Evolutionary conservation across 1,284 basidiomycete species (phyloP), one percentile per base, ranked within the genome.

Genomic region (Pisolithus thermaeus): DNA sequence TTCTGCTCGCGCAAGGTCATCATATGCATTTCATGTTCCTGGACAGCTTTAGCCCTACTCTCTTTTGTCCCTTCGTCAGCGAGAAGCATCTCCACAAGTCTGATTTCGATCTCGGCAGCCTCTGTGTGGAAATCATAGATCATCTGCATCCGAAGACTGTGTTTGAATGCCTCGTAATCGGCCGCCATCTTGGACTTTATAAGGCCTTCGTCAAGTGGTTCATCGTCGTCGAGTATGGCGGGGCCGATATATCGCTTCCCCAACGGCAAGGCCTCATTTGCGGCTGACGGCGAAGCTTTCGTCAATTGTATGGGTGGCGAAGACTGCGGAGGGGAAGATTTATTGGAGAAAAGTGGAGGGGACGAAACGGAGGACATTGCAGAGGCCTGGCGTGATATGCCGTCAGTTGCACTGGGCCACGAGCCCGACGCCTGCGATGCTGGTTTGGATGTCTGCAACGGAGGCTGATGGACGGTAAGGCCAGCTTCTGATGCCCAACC

Each of bases 121-220:
- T 70, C 72, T 7, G 65, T 64, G 56, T 81, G 79, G 62, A 81
- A 81, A 53, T 81, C 74, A 48, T 70, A 69, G 47, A 81, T 81
- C 64, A 79, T 81, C 47, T 69, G 60, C 37, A 77, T 69, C 27
- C 80, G 76, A 14, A 73, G 68, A 27, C 72, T 60, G 62, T 76
- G 67, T 57, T 79, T 80, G 65, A 75, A 80, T 28, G 65, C 63
- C 45, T 77, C 74, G 51, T 80, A 81, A 1, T 73, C 74, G 4
- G 65, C 59, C 7, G 63, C 64, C 63, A 65, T 68, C 53, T 58
- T 65, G 38, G 64, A 66, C 50, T 53, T 67, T 39, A 67, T 54
- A 43, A 66, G 50, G 1, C 53, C 58, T 37, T 65, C 58, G 49
- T 67, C 63, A 40, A 63, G 7, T 12, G 62, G 62, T 35, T 66